Evolutionary conservation across 2,329 filamentous ascomycete genomes (phyloP).

Genomic region (Claviceps quebecensis): DNA sequence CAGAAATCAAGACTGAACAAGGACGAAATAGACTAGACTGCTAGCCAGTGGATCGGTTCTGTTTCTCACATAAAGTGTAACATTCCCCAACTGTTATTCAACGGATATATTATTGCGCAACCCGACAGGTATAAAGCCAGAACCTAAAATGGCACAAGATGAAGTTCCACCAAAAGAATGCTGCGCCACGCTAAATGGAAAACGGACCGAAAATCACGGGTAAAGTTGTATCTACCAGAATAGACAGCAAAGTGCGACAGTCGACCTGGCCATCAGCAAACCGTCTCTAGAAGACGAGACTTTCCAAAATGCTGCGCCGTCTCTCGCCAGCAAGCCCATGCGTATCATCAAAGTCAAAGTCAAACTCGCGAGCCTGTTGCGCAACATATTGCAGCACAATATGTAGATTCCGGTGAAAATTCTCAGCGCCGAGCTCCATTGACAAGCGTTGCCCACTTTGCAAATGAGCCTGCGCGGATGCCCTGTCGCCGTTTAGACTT

Average conservation of each 20-base stretch:
- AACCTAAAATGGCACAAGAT: too few relatives aligned
- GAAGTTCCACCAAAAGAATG: background rate
- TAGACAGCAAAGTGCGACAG: background rate
- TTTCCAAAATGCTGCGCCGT: conserved; percentile 1
- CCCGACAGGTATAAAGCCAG: too few relatives aligned
- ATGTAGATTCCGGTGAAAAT: conserved; percentile 9
- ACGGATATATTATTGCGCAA: too few relatives aligned
- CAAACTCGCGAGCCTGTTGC: conserved; percentile 8
- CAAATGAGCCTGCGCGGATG: conserved; percentile 21
- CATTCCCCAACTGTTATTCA: too few relatives aligned
- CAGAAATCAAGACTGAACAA: background rate
- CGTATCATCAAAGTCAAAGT: background rate
- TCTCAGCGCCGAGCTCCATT: conserved; percentile 15
- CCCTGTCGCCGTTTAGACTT: conserved; percentile 21
- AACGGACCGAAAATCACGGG: background rate
- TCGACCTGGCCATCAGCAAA: background rate
- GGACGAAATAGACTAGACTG: too few relatives aligned
- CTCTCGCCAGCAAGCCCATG: background rate
- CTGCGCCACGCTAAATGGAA: background rate
- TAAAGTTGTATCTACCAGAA: too few relatives aligned
- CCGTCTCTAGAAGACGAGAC: conserved; percentile 1
- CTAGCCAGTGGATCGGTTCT: too few relatives aligned
- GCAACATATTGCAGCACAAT: conserved; percentile 11
- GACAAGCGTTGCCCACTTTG: conserved; percentile 23
- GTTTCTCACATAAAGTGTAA: too few relatives aligned